phyloP scores from a whole-genome alignment of 2,329 filamentous ascomycete genomes.

The Capronia epimyces region DNA sequence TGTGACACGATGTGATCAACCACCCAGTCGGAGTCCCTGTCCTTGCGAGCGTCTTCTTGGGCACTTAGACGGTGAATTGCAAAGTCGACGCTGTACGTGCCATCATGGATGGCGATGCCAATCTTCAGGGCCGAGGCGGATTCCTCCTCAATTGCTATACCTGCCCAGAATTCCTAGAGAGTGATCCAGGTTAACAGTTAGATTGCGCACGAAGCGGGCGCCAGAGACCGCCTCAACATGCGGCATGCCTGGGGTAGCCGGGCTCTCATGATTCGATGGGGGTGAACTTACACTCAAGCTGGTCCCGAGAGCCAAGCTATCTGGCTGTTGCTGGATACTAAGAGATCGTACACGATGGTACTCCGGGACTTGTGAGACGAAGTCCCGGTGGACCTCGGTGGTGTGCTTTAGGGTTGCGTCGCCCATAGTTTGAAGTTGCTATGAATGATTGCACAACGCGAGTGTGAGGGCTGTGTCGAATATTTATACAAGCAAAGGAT shows the following conservation, averaged over 20 bases:
- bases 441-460: neutral
- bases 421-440: constrained; percentile 10
- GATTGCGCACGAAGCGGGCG: neutral
- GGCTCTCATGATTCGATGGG: neutral
- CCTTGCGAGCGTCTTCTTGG: constrained; percentile 15
- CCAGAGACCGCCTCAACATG: neutral
- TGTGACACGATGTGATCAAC: constrained; percentile 20
- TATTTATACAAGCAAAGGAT: neutral
- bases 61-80: constrained; percentile 22
- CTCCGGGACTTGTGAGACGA: constrained; percentile 17
- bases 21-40: constrained; percentile 16
- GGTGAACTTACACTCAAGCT: constrained; percentile 21
- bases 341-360: constrained; percentile 19
- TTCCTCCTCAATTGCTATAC: constrained; percentile 24
- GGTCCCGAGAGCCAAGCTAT: constrained; percentile 18
- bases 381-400: constrained; percentile 21
- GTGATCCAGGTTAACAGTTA: constrained; percentile 1
- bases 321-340: constrained; percentile 10
- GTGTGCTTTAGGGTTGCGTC: constrained; percentile 12
- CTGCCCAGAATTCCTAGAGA: constrained; percentile 25
- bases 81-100: constrained; percentile 29
- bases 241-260: neutral
- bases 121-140: constrained; percentile 15
- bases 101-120: constrained; percentile 27
- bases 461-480: neutral